A percentile compares a stretch with the other conserved stretches of the same genome.
Evolutionary conservation across 768 basidiomycete species (phyloP).

Genomic region (Pleurotus eryngii): DNA sequence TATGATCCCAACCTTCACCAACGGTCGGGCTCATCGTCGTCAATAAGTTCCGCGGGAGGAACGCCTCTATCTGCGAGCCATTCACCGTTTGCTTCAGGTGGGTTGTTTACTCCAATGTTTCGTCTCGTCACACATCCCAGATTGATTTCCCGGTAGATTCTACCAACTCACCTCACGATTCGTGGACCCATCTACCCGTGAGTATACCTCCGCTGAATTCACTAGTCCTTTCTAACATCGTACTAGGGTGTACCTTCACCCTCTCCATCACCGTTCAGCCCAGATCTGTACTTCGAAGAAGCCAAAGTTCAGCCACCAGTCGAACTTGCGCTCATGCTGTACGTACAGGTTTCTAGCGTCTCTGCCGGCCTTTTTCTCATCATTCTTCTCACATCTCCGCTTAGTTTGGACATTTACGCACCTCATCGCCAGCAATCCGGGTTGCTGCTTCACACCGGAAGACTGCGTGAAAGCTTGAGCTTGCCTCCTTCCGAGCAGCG

Average conservation of each 20-base stretch:
- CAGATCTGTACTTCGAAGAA: slow-evolving; percentile 50
- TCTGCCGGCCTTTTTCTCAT: slow-evolving; percentile 2
- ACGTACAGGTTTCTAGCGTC: slow-evolving; percentile 23
- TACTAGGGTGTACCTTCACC: slow-evolving; percentile 43
- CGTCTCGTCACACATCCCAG: background rate
- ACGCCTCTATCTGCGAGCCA: slow-evolving; percentile 50
- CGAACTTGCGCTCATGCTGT: slow-evolving; percentile 70
- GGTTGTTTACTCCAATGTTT: slow-evolving; percentile 10
- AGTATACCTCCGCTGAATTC: background rate
- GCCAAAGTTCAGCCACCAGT: slow-evolving; percentile 41
- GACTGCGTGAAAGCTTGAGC: slow-evolving; percentile 58
- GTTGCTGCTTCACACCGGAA: slow-evolving; percentile 64
- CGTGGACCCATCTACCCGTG: slow-evolving; percentile 45
- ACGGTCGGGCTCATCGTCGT: slow-evolving; percentile 53
- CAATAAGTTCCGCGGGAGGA: slow-evolving; percentile 48
- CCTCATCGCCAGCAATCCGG: slow-evolving; percentile 76
- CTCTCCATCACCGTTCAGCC: slow-evolving; percentile 45
- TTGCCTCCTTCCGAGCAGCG: slow-evolving; percentile 56
- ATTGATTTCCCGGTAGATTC: slow-evolving; percentile 27
- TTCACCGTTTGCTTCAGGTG: slow-evolving; percentile 59
- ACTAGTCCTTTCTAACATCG: slow-evolving; percentile 8
- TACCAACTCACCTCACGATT: slow-evolving; percentile 46
- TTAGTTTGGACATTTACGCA: slow-evolving; percentile 71
- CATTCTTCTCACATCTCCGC: slow-evolving; percentile 12
- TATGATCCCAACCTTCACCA: slow-evolving; percentile 62